These are phyloP conservation scores for Mycena alexandri DNA, from an alignment of 768 basidiomycete genomes.

Conservation along the genomic window DNA sequence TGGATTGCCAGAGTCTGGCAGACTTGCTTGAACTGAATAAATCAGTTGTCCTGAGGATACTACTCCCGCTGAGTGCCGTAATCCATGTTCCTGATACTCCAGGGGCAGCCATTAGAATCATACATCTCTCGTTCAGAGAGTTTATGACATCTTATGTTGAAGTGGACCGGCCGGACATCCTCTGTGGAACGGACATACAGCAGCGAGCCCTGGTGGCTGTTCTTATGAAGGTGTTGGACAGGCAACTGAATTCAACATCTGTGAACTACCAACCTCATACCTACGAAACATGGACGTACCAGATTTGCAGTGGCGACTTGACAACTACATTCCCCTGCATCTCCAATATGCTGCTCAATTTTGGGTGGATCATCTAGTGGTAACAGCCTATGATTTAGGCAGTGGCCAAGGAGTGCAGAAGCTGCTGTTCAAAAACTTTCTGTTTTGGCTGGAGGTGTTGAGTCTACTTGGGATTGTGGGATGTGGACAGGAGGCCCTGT, in stretches of 20 bases:
- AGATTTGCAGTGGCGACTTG: constrained; percentile 38
- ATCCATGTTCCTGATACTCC: constrained; percentile 6
- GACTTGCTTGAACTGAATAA: constrained; percentile 6
- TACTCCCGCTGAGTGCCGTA: constrained; percentile 6
- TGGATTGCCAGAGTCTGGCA: constrained; percentile 15
- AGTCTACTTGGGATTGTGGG: too few relatives aligned
- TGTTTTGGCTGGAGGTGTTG: neutral
- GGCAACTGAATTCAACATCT: constrained; percentile 51
- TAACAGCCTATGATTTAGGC: neutral
- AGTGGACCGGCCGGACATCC: too few relatives aligned
- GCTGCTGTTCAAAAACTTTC: constrained; percentile 8
- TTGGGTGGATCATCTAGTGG: constrained; percentile 46
- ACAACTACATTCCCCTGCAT: constrained; percentile 40
- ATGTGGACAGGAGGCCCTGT: too few relatives aligned
- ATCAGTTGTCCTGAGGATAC: neutral
- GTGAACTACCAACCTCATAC: constrained; percentile 46
- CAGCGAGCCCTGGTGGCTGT: too few relatives aligned
- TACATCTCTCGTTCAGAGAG: neutral
- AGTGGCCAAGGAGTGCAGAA: constrained; percentile 1
- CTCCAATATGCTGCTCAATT: constrained; percentile 48
- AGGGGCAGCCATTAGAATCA: neutral
- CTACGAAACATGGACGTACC: constrained; percentile 43
- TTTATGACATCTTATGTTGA: too few relatives aligned
- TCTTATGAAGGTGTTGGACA: neutral
- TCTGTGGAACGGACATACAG: too few relatives aligned